Conservation (phyloP, 2,329 filamentous ascomycete genomes). For the Parafenestella ontariensis region DNA sequence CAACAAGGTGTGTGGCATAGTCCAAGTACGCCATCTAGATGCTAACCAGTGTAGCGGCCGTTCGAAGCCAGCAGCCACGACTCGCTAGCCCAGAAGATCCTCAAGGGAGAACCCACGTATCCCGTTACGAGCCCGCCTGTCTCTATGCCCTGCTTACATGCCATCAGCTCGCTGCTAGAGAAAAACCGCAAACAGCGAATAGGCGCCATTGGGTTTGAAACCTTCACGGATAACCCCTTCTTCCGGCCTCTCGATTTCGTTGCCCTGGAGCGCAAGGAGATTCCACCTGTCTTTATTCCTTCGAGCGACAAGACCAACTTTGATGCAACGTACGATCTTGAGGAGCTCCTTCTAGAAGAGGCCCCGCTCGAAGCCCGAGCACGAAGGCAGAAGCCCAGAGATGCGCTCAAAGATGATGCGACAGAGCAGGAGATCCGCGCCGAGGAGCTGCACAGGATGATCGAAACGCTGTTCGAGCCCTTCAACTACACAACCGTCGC, state of each 20-base stretch:
- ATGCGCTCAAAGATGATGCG: conserved; percentile 90
- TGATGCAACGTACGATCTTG: conserved; percentile 95
- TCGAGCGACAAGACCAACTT: conserved; percentile 99
- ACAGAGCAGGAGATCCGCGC: conserved; percentile 94
- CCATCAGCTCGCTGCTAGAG: conserved; percentile 83
- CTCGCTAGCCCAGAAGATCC: conserved; percentile 78
- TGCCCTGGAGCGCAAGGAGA: conserved; percentile 81
- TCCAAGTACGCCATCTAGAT: too few species aligned
- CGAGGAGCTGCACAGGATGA: conserved; percentile 91
- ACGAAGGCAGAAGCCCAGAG: conserved; percentile 89
- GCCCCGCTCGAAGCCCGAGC: conserved; percentile 92
- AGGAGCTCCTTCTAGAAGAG: conserved; percentile 92
- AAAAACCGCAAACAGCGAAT: conserved; percentile 81
- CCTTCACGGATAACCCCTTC: conserved; percentile 87
- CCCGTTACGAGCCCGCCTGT: conserved; percentile 93
- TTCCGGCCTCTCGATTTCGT: conserved; percentile 87
- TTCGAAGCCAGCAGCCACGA: conserved; percentile 91
- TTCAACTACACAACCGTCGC: conserved; percentile 92
- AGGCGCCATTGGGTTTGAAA: conserved; percentile 81
- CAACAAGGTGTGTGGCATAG: conserved; percentile 75
- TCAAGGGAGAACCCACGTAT: conserved; percentile 81
- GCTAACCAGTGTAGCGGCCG: conserved; percentile 68
- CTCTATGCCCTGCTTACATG: conserved; percentile 84
- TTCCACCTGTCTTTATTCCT: conserved; percentile 89
- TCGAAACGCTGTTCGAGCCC: conserved; percentile 90